Conservation (phyloP, 495 filamentous ascomycete genomes). For the Arthonia radiata region DNA sequence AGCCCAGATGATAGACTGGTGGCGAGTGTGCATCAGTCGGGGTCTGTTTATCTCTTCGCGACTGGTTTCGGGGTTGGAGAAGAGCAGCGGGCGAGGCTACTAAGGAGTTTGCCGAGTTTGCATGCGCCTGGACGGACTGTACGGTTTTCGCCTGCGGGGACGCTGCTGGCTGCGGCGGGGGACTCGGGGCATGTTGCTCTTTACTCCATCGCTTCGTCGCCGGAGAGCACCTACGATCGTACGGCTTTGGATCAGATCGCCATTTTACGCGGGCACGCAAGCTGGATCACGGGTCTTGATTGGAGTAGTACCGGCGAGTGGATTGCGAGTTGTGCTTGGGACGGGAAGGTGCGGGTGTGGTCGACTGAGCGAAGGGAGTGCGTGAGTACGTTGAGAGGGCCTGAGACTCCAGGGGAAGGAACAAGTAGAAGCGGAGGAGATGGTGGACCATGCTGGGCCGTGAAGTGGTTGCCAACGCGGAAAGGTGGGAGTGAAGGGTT, state of each 20-base stretch:
- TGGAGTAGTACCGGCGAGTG: conserved; percentile 93
- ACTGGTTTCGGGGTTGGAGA: too few relatives aligned
- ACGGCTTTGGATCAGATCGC: conserved; percentile 76
- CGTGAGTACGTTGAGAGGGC: conserved; percentile 86
- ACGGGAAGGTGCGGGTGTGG: conserved; percentile 92
- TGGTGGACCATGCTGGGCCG: conserved; percentile 51
- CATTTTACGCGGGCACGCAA: conserved; percentile 50
- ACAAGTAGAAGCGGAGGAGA: too few relatives aligned
- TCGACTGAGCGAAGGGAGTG: conserved; percentile 56
- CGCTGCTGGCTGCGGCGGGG: conserved; percentile 72
- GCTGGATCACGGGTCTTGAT: conserved; percentile 72
- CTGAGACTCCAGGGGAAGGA: too few relatives aligned
- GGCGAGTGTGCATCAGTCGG: conserved; percentile 80
- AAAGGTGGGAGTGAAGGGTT: conserved; percentile 50
- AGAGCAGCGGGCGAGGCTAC: too few relatives aligned
- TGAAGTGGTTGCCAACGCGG: conserved; percentile 65
- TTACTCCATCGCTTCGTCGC: too few relatives aligned
- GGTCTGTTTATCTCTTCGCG: conserved; percentile 82
- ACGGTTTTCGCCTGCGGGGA: conserved; percentile 65
- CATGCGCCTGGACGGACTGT: conserved; percentile 63
- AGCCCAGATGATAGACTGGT: conserved; percentile 61
- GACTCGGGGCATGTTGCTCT: conserved; percentile 71
- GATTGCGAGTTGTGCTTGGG: conserved; percentile 58
- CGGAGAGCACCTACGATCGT: too few relatives aligned
- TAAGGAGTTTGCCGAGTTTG: conserved; percentile 40